Conservation (phyloP, 2,329 filamentous ascomycete genomes). For the Neobulgaria alba region DNA sequence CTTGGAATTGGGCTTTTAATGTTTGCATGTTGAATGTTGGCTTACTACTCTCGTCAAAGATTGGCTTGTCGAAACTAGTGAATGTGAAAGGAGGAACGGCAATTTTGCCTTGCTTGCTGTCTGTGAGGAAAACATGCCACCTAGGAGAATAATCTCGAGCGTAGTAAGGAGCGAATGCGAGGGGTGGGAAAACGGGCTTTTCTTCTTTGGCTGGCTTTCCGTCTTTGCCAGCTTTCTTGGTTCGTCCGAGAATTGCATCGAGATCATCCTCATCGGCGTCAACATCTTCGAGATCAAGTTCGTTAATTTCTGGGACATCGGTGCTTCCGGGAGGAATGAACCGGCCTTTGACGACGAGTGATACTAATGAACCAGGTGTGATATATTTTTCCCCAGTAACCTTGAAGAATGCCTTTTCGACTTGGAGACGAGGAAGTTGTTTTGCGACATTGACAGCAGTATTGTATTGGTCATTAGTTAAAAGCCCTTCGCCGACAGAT, state of each 20-base stretch:
- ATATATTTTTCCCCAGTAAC: constrained; percentile 90
- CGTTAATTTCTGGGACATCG: constrained; percentile 64
- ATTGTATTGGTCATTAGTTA: constrained; percentile 69
- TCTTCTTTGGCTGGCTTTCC: constrained; percentile 51
- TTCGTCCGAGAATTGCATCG: constrained; percentile 70
- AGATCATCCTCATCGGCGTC: constrained; percentile 91
- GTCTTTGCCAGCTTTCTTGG: constrained; percentile 58
- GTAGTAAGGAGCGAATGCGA: constrained; percentile 87
- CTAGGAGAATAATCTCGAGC: constrained; percentile 80
- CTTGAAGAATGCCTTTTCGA: constrained; percentile 97
- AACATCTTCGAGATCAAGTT: constrained; percentile 77
- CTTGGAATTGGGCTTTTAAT: constrained; percentile 93
- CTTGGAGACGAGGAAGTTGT: constrained; percentile 73
- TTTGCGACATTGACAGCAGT: constrained; percentile 67
- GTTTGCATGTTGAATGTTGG: constrained; percentile 95
- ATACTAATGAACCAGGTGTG: constrained; percentile 85
- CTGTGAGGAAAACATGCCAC: constrained; percentile 92
- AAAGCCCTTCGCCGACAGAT: constrained; percentile 59
- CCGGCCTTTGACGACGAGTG: constrained; percentile 89
- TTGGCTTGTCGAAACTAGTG: constrained; percentile 79
- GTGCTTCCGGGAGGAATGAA: constrained; percentile 80
- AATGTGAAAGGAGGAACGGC: constrained; percentile 97
- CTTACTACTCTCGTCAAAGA: constrained; percentile 70
- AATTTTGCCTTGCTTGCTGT: constrained; percentile 90
- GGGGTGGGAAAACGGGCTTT: constrained; percentile 64